Evolutionary conservation across 805 yeast genomes (phyloP), one percentile per base, ranked within the genome.

Genomic region (Myxozyma vanderwaltii): DNA sequence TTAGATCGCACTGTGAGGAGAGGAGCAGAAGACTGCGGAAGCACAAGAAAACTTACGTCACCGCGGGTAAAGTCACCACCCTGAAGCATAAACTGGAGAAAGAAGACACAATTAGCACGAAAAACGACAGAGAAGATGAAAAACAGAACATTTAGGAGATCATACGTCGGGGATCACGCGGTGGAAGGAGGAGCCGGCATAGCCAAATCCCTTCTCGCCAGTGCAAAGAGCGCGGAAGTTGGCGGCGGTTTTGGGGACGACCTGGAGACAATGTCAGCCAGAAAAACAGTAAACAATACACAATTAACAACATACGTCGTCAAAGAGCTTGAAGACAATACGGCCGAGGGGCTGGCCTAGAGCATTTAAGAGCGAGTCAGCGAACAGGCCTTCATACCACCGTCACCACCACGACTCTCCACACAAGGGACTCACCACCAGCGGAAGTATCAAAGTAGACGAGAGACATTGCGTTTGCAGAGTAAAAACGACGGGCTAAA

Each of bases 1-100:
- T 33, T 19, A 33, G 40, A n/a, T n/a, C n/a, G n/a, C n/a, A n/a
- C 26, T 1, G 51, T 4, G 26, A 4, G 36, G 7, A 8, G 31
- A 12, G 13, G 33, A 24, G 29, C 19, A 38, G 21, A n/a, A 4
- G 43, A n/a, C 17, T 17, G 23, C 21, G 21, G 55, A 12, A 24
- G 44, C 17, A 13, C 23, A n/a, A 26, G 12, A 29, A 23, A 24
- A 48, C 64, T 7, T 61, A 61, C 64, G 75, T 88, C 86, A 76
- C 89, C 86, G 77, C 80, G 77, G 73, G 90, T 87, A 78, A 88
- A 86, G 77, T 88, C 94, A 80, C 92, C 92, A 75, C 91, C 97
- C 82, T 91, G 98, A 74, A 92, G 81, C 98, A 91, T 91, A 82
- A 91, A 91, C 76, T 88, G 85, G 67, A 97, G 97, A 12, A 33